These are phyloP conservation scores for Lecanicillium sp. DNA, from an alignment of 2,329 filamentous ascomycete genomes.

Conservation along the genomic window DNA sequence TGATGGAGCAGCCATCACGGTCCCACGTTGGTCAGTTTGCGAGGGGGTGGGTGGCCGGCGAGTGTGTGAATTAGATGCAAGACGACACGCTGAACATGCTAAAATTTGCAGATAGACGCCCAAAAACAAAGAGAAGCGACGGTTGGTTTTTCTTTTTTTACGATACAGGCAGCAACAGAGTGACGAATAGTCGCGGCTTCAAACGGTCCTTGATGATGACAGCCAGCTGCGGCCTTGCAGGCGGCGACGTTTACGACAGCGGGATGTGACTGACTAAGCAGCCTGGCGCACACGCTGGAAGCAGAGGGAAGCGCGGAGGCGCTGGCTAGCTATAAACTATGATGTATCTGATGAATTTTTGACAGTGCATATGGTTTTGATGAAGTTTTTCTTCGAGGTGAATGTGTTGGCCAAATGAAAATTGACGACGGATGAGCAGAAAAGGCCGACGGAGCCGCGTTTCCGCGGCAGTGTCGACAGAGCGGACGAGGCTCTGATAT, in stretches of 20 bases:
- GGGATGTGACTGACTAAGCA: constrained; percentile 11
- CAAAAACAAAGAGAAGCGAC: not conserved
- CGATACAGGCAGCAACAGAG: not conserved
- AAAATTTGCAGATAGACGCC: not conserved
- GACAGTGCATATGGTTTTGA: no score
- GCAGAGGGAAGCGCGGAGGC: not conserved
- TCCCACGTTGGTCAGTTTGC: not conserved
- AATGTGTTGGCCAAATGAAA: no score
- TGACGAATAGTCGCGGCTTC: no score
- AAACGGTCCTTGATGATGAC: constrained; percentile 10
- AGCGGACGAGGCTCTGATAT: no score
- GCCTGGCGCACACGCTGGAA: not conserved
- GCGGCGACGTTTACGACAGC: constrained; percentile 11
- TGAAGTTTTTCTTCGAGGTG: no score
- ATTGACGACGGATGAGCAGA: no score
- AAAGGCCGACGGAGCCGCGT: no score
- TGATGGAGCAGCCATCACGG: constrained; percentile 31
- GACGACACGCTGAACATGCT: not conserved
- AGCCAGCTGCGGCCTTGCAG: constrained; percentile 10
- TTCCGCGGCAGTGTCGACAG: no score
- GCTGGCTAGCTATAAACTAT: no score
- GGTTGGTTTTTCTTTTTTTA: no score
- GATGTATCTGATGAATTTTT: no score
- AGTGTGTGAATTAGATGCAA: not conserved
- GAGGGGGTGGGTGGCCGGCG: not conserved